These are phyloP conservation scores for Macroventuria anomochaeta DNA, from an alignment of 2,329 filamentous ascomycete genomes.

Conservation along the genomic window DNA sequence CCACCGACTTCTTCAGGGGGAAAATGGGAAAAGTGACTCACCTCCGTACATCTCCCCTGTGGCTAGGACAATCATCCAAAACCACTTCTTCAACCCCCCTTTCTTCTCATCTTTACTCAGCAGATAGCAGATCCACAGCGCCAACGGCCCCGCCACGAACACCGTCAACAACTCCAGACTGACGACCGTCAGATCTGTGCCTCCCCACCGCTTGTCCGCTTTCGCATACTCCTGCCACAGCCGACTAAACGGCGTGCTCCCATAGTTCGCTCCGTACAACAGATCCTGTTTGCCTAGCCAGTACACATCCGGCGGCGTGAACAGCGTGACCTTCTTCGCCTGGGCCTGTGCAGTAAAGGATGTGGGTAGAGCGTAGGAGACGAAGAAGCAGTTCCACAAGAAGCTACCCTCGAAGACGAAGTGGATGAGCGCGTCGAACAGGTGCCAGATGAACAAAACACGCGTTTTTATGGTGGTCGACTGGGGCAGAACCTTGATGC, in stretches of 20 bases:
- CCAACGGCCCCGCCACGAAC: constrained; percentile 63
- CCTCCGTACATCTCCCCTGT: constrained; percentile 70
- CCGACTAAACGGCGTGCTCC: constrained; percentile 58
- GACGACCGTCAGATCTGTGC: constrained; percentile 64
- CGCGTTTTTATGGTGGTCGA: constrained; percentile 65
- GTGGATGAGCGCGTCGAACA: constrained; percentile 91
- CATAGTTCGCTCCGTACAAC: constrained; percentile 67
- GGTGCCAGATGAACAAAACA: constrained; percentile 91
- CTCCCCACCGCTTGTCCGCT: constrained; percentile 67
- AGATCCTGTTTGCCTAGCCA: constrained; percentile 62
- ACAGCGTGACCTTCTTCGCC: constrained; percentile 44
- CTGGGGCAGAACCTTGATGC: constrained; percentile 59
- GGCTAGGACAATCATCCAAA: constrained; percentile 64
- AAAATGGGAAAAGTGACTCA: constrained; percentile 33
- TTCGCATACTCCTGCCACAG: constrained; percentile 72
- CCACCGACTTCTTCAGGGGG: constrained; percentile 18
- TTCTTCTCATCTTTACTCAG: constrained; percentile 51
- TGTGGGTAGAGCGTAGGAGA: constrained; percentile 57
- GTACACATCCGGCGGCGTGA: constrained; percentile 56
- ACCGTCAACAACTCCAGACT: constrained; percentile 68
- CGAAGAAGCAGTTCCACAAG: constrained; percentile 93
- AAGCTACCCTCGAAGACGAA: constrained; percentile 89
- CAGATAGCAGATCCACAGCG: constrained; percentile 63
- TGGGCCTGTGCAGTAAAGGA: constrained; percentile 37
- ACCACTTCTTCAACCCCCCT: constrained; percentile 52